Evolutionary conservation across 176 grass and related monocot species (phyloP), one percentile per base, ranked within the genome.

Genomic region (Rhynchospora breviuscula): DNA sequence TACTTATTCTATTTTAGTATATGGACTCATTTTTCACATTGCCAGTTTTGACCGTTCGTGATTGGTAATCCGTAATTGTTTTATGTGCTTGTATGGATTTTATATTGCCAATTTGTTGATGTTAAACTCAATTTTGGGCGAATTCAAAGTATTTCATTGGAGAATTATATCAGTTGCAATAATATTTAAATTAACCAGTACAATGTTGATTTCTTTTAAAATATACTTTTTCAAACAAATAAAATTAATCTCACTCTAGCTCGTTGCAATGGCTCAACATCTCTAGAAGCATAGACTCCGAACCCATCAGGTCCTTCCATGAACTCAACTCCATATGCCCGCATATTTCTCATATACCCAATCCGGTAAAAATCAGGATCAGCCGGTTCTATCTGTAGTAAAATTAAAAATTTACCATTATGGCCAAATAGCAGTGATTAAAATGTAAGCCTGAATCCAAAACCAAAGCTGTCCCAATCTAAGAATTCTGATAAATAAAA

Each of bases 331-430:
- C 92, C 95, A 60, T 93, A 98, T 8, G 92, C 95, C 68, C 95
- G 84, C 88, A 98, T 86, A 87, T 87, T 91, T 80, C 95, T 84
- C 26, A 79, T 89, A 79, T 94, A 98, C 15, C 92, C 95, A 51
- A 98, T 98, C 82, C 90, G 76, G 81, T 98, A 98, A 49, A 98
- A 98, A 51, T 98, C 95, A 9, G 92, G 95, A 84, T 98, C 95
- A 14, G 92, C 87, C 2, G 90, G 90, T 60, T 91, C 89, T 89
- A 94, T 86, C 95, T 98, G 87, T 84, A 66, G 6, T 4, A 48
- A 40, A 82, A 53, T 64, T 49, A 10, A 82, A 14, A 67, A 67
- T 64, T 81, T 48, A 26, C 21, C 1, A 80, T 80, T 45, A 44
- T 82, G 62, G 52, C 14, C 18, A 64, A 48, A 47, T 51, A 15